Evolutionary conservation across 1,284 basidiomycete species (phyloP).

Genomic region (Apiotrichum veenhuisii): DNA sequence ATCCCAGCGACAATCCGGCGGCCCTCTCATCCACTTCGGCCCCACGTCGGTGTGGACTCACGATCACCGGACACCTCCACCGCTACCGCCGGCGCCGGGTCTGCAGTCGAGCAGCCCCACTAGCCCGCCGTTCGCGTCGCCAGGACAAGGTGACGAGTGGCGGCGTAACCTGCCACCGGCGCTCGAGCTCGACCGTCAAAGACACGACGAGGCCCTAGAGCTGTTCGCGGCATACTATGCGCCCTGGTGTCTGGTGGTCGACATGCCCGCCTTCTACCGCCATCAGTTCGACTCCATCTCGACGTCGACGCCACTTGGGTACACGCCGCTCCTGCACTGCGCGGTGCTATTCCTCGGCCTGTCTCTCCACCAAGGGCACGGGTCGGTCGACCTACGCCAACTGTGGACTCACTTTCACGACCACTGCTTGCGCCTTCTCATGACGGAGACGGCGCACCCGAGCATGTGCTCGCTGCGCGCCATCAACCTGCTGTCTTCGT

Average conservation of each 20-base stretch:
- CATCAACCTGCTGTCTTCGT: conserved; percentile 18
- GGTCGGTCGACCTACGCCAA: background rate
- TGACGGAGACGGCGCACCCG: conserved; percentile 17
- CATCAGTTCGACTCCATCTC: no score
- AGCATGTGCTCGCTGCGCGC: conserved; percentile 21
- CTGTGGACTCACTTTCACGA: conserved; percentile 5
- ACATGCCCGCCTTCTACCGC: conserved; percentile 14
- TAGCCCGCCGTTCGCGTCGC: background rate
- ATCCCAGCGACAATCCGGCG: conserved; percentile 3
- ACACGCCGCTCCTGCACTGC: conserved; percentile 25
- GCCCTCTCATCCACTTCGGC: conserved; percentile 23
- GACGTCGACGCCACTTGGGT: no score
- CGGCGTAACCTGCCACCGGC: conserved; percentile 3
- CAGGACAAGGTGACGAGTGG: conserved; percentile 12
- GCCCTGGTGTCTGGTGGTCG: conserved; percentile 22
- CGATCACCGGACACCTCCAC: no score
- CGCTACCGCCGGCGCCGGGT: no score
- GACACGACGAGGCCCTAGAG: conserved; percentile 17
- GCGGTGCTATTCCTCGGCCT: conserved; percentile 21
- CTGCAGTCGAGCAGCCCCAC: no score
- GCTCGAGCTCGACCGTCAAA: conserved; percentile 1
- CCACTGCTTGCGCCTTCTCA: conserved; percentile 18
- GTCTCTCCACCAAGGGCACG: conserved; percentile 1
- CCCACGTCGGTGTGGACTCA: conserved; percentile 26
- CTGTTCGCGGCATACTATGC: conserved; percentile 20